These are phyloP conservation scores for Gillenia trifoliata DNA, from an alignment of 306 rosid genomes.

Conservation along the genomic window DNA sequence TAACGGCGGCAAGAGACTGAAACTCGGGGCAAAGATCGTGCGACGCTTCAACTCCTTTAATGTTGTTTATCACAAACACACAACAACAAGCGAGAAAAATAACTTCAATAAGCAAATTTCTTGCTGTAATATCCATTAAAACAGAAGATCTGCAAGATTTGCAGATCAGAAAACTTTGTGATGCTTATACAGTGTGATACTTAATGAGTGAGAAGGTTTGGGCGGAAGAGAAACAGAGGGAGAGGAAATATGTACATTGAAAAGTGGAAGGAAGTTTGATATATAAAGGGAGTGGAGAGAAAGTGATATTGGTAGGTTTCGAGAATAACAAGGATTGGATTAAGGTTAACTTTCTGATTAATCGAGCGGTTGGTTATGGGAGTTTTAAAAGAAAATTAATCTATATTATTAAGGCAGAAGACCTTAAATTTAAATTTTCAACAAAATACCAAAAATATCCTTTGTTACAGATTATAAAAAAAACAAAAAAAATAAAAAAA, in stretches of 20 bases:
- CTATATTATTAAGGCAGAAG: no score
- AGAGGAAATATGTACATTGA: not conserved
- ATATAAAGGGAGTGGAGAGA: no score
- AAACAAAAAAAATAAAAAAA: no score
- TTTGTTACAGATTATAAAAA: no score
- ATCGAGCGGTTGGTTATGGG: not conserved
- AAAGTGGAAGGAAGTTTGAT: not conserved
- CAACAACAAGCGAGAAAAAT: constrained; percentile 12
- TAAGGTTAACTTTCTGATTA: not conserved
- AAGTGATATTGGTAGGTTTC: not conserved
- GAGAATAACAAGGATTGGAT: not conserved
- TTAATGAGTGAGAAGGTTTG: not conserved
- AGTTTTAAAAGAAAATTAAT: no score
- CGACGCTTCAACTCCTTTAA: constrained; percentile 36
- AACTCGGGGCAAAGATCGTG: constrained; percentile 36
- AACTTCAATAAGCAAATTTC: no score
- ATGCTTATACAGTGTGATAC: not conserved
- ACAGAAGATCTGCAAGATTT: no score
- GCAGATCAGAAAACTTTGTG: no score
- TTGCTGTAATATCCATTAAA: no score
- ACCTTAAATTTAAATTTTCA: no score
- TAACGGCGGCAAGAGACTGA: constrained; percentile 31
- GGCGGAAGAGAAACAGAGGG: not conserved
- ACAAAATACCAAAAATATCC: no score
- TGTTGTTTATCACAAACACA: constrained; percentile 20